phyloP scores from a whole-genome alignment of 2,329 filamentous ascomycete genomes.

The Xylariaceae sp. region DNA sequence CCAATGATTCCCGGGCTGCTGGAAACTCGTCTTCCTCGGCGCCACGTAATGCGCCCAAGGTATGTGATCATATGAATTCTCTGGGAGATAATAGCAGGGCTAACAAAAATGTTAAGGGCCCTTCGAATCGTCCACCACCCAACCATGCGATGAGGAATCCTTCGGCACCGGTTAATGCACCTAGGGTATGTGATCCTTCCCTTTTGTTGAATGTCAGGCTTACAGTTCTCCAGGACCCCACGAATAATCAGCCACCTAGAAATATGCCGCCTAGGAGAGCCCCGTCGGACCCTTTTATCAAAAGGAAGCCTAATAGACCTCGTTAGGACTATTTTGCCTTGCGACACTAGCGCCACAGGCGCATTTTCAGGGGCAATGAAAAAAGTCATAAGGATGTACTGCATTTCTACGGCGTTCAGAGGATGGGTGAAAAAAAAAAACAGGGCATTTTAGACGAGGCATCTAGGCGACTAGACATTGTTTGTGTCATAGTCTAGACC shows the following conservation, averaged over 20 bases:
- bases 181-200: conserved; percentile 11
- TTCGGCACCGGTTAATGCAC: conserved; percentile 8
- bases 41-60: conserved; percentile 13
- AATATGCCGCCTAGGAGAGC: conserved; percentile 15
- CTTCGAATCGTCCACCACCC: conserved; percentile 19
- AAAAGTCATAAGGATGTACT: not conserved
- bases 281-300: conserved; percentile 27
- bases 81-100: not conserved
- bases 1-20: conserved; percentile 10
- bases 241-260: conserved; percentile 19
- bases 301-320: conserved; percentile 27
- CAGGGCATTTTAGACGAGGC: not conserved
- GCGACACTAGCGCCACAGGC: conserved; percentile 5
- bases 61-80: conserved; percentile 6
- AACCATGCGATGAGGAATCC: conserved; percentile 11
- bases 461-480: not conserved
- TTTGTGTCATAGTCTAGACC: not conserved
- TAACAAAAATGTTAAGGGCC: conserved; percentile 22
- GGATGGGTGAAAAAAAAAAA: not conserved
- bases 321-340: conserved; percentile 7
- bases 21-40: conserved; percentile 11
- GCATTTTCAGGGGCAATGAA: not conserved
- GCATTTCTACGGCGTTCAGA: conserved; percentile 15
- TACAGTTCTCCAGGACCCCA: conserved; percentile 22
- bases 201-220: conserved; percentile 6